A percentile compares a stretch with the other conserved stretches of the same genome.
These are phyloP conservation scores for Botrytis hyacinthi DNA, from an alignment of 2,329 filamentous ascomycete species.

Conservation along the genomic window DNA sequence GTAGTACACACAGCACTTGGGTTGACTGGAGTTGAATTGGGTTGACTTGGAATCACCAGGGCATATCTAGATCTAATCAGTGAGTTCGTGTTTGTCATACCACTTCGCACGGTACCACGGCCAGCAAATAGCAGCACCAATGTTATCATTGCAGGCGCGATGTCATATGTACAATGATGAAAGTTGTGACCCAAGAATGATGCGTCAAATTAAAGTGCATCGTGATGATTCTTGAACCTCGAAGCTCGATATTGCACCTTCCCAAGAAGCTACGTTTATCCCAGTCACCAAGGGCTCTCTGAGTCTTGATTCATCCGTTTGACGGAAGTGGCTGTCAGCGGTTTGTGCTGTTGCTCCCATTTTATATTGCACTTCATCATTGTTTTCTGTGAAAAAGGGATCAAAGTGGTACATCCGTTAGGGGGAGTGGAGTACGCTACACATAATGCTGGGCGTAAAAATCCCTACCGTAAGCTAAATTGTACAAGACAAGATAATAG, in stretches of 20 bases:
- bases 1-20: neutral
- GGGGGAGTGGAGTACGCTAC: neutral
- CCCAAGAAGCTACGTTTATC: neutral
- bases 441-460: neutral
- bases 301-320: slow-evolving; percentile 2
- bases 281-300: neutral
- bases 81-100: slow-evolving; percentile 9
- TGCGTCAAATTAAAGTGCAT: neutral
- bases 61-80: slow-evolving; percentile 6
- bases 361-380: neutral
- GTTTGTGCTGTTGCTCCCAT: slow-evolving; percentile 10
- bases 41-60: neutral
- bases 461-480: neutral
- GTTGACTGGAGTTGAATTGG: neutral
- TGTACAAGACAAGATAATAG: too few species aligned
- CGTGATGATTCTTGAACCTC: neutral
- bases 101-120: neutral
- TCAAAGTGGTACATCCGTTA: slow-evolving; percentile 7
- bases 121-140: slow-evolving; percentile 4
- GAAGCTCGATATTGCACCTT: neutral
- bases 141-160: neutral
- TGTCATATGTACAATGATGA: slow-evolving; percentile 14
- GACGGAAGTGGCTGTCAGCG: neutral
- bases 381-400: neutral
- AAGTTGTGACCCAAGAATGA: neutral